Evolutionary conservation across 768 basidiomycete species (phyloP).

Genomic region (Suillus variegatus): DNA sequence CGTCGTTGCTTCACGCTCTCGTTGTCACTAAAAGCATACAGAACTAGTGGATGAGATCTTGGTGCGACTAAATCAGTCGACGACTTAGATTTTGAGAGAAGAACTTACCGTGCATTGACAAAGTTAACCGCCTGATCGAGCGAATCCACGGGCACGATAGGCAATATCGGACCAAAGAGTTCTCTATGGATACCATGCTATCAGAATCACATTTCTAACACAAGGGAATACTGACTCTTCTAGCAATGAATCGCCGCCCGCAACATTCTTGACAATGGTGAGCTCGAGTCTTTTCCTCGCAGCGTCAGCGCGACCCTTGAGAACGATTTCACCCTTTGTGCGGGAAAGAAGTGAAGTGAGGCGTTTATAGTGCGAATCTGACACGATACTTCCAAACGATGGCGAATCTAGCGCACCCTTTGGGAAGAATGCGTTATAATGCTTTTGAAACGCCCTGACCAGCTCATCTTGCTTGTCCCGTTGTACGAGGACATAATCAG

Average conservation of each 20-base stretch:
- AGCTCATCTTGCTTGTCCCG: slow-evolving; percentile 47
- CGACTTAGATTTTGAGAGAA: neutral
- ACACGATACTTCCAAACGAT: slow-evolving; percentile 54
- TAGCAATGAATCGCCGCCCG: slow-evolving; percentile 56
- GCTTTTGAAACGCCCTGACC: slow-evolving; percentile 43
- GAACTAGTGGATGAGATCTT: slow-evolving; percentile 59
- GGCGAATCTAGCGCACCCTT: slow-evolving; percentile 46
- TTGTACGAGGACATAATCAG: slow-evolving; percentile 48
- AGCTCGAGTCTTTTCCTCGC: slow-evolving; percentile 52
- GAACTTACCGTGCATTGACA: slow-evolving; percentile 49
- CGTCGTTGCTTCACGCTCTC: slow-evolving; percentile 39
- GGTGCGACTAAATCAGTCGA: neutral
- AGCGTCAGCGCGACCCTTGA: slow-evolving; percentile 37
- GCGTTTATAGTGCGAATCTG: slow-evolving; percentile 53
- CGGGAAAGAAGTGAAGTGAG: slow-evolving; percentile 50
- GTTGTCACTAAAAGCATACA: slow-evolving; percentile 65
- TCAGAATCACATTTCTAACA: neutral
- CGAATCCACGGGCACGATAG: slow-evolving; percentile 58
- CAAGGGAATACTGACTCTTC: slow-evolving; percentile 45
- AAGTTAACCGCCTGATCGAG: slow-evolving; percentile 58
- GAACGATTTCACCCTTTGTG: slow-evolving; percentile 57
- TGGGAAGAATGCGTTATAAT: slow-evolving; percentile 53
- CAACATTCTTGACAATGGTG: slow-evolving; percentile 59
- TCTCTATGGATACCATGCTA: slow-evolving; percentile 44
- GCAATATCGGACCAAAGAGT: slow-evolving; percentile 71